phyloP scores from a whole-genome alignment of 129 eudicot genomes.

The Apium graveolens region DNA sequence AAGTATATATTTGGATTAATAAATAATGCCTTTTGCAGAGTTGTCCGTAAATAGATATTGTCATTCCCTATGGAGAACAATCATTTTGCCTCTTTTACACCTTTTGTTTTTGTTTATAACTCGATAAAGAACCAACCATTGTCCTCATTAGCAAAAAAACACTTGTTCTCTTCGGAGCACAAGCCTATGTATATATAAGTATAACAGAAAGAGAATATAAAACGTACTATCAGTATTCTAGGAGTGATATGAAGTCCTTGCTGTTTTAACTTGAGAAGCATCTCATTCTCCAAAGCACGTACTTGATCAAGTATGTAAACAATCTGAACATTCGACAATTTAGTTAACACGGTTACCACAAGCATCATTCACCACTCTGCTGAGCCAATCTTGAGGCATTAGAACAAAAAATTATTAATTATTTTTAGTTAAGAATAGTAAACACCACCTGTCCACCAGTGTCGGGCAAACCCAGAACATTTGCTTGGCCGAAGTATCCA shows the following conservation, averaged over 20 bases:
- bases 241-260: slow-evolving; percentile 88
- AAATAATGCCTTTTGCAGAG: slow-evolving; percentile 1
- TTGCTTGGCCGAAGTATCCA: slow-evolving; percentile 97
- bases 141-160: neutral
- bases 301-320: slow-evolving; percentile 98
- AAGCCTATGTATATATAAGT: neutral
- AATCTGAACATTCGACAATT: slow-evolving; percentile 37
- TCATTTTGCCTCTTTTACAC: neutral
- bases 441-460: slow-evolving; percentile 90
- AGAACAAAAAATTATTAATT: neutral
- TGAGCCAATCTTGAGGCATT: neutral
- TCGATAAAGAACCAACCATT: neutral
- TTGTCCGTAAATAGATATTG: neutral
- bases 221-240: slow-evolving; percentile 64
- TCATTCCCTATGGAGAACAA: neutral
- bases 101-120: neutral
- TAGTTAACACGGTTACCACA: neutral
- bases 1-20: too few relatives aligned
- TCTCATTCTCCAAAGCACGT: slow-evolving; percentile 86
- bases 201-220: neutral
- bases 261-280: slow-evolving; percentile 60
- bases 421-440: slow-evolving; percentile 1
- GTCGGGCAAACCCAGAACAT: slow-evolving; percentile 96
- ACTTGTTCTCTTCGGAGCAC: neutral
- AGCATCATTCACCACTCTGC: too few relatives aligned